Conservation (phyloP, 306 rosid species). For the Myrica gale region DNA sequence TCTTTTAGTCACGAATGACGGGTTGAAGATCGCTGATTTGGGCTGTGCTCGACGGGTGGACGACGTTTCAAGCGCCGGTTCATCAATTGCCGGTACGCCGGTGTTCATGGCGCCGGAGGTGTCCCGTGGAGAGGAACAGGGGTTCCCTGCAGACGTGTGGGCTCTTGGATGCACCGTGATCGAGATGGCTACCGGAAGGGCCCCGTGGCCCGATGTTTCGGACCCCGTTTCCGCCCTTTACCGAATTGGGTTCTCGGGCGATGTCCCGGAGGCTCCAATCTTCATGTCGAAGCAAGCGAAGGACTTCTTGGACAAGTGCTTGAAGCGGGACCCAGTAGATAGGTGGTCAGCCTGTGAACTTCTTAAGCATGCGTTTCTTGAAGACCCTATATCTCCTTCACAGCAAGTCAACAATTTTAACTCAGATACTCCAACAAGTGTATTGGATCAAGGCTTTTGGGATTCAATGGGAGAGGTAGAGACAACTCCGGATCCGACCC, state of each 20-base stretch:
- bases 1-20: constrained; percentile 52
- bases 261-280: constrained; percentile 58
- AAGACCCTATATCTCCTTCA: constrained; percentile 5
- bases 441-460: constrained; percentile 57
- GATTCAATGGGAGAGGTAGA: constrained; percentile 33
- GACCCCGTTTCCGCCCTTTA: constrained; percentile 63
- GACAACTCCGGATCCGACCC: constrained; percentile 28
- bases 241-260: constrained; percentile 55
- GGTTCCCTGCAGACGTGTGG: constrained; percentile 82
- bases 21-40: constrained; percentile 74
- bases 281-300: constrained; percentile 58
- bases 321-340: constrained; percentile 50
- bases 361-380: constrained; percentile 60
- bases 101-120: constrained; percentile 92
- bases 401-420: constrained; percentile 15
- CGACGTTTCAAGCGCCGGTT: background rate
- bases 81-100: constrained; percentile 62
- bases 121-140: constrained; percentile 85
- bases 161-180: constrained; percentile 77
- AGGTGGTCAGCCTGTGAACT: constrained; percentile 74
- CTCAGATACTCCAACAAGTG: constrained; percentile 59
- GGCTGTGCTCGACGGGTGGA: constrained; percentile 60
- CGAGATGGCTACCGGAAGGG: constrained; percentile 76
- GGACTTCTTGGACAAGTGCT: constrained; percentile 72
- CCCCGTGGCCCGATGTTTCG: constrained; percentile 49